Base-by-base conservation (phyloP, 371 early-diverging fungal species). In the Mucor racemosus region DNA sequence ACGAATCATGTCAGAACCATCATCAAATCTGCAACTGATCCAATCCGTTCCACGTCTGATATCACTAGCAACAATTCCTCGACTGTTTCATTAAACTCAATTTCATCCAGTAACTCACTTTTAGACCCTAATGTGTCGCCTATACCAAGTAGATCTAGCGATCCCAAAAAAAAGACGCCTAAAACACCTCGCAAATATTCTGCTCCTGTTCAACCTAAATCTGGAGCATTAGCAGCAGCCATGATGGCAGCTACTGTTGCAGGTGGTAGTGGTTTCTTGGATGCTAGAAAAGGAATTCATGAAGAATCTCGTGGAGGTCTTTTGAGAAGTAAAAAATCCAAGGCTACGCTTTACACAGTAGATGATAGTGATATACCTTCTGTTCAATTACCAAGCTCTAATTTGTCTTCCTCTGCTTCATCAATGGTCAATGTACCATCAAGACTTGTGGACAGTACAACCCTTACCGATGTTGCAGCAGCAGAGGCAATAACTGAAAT, bases 181-280 rank as follows among this genome's bases (percentile, higher is more conserved):
- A 77, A 75, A 31, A 72, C 73, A 8, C 69, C 68, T 14, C 71
- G 79, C 33, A 81, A 81, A 42, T 64, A 69, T 10, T 74, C 76
- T 17, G 74, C 65, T 21, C 68, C 71, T 33, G 55, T 74, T 31
- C 73, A 74, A 46, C 77, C 80, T 6, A 82, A 78, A 65, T 73
- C 78, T 4, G 82, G 82, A 26, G 83, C 83, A 31, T 60, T 82
- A 42, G 83, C 83, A 5, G 78, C 83, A 9, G 83, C 83, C 13
- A 78, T 82, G 78, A 82, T 82, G 83, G 83, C 83, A 5, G 83
- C 83, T 15, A 76, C 83, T 0, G 80, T 80, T 1, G 77, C 83
- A 19, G 83, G 83, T 69, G 80, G 67, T 10, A 76, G 74, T 46
- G 76, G 78, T 9, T 72, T 82, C 56, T 75, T 79, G 50, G 83